A percentile compares a stretch with the other conserved stretches of the same genome.
phyloP scores from a whole-genome alignment of 192 early-diverging fungal species.

The Linnemannia hyalina region DNA sequence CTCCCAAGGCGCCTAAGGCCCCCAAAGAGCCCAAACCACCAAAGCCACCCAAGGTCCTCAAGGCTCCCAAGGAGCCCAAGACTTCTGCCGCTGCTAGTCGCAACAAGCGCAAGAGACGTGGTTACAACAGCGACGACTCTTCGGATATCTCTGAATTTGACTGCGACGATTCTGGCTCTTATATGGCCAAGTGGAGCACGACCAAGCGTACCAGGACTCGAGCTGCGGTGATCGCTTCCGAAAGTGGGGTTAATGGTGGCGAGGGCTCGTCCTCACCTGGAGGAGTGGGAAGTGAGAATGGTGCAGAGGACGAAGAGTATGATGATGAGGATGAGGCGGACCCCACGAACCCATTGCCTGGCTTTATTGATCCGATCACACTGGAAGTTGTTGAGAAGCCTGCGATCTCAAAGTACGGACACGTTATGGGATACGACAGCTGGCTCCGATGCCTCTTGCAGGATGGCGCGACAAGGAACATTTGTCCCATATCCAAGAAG shows the following conservation, averaged over 20 bases:
- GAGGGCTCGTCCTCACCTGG: conserved; percentile 8
- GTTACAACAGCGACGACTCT: conserved; percentile 68
- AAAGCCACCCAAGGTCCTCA: conserved; percentile 49
- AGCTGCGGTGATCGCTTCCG: conserved; percentile 31
- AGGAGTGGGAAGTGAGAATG: conserved; percentile 42
- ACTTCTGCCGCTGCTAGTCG: conserved; percentile 56
- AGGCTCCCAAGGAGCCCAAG: conserved; percentile 50
- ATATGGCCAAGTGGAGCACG: conserved; percentile 72
- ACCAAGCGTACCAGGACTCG: conserved; percentile 71
- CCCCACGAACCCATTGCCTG: conserved; percentile 86
- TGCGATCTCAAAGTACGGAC: conserved; percentile 95
- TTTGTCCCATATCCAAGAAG: conserved; percentile 95
- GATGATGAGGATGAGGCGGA: conserved; percentile 62
- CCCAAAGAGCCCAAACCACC: conserved; percentile 52
- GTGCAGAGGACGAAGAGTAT: conserved; percentile 58
- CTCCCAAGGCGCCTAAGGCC: conserved; percentile 49
- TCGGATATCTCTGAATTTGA: conserved; percentile 72
- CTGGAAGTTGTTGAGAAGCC: conserved; percentile 91
- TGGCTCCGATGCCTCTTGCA: conserved; percentile 90
- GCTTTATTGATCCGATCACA: conserved; percentile 95
- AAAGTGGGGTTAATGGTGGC: not conserved
- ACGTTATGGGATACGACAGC: conserved; percentile 90
- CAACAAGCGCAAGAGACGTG: conserved; percentile 64
- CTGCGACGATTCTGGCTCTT: conserved; percentile 79
- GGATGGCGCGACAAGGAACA: conserved; percentile 85